Evolutionary conservation across 2,329 filamentous ascomycete species (phyloP), one percentile per base, ranked within the genome.

Genomic region (Cryphonectria naterciae): DNA sequence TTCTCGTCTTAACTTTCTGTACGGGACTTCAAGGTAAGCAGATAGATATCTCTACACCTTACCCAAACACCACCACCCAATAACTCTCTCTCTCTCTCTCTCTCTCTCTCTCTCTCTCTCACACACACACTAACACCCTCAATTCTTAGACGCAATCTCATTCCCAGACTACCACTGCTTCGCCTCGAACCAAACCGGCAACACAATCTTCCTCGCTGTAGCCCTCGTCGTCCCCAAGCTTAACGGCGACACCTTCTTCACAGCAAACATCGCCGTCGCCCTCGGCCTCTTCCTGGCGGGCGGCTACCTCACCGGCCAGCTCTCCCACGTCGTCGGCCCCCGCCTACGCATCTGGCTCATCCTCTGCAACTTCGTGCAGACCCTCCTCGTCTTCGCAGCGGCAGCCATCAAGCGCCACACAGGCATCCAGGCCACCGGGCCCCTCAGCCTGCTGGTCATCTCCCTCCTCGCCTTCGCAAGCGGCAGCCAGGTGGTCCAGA

Each of bases 141-240:
- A 17, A 62, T 17, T 19, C 6, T 10, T 43, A 83, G 87, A 90
- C 79, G 87, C 87, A 65, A 84, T 87, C 28, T 85, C 87, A 2
- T 90, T 89, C 76, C 86, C 86, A 32, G 87, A 89, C 76, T 91
- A 87, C 77, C 84, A 85, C 78, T 89, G 87, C 76, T 90, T 91
- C 77, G 86, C 87, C 19, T 89, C 87, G 41, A 91, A 91, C 77
- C 88, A 91, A 76, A 91, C 89, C 0, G 89, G 89, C 71, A 91
- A 91, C 79, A 90, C 88, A 2, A 85, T 91, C 65, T 86, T 91
- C 75, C 82, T 90, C 11, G 80, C 84, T 70, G 76, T 86, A 15
- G 87, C 86, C 41, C 81, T 89, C 69, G 79, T 86, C 49, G 75
- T 86, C 41, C 85, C 86, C 11, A 76, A 83, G 49, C 78, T 85